A percentile compares a stretch with the other conserved stretches of the same genome.
These are phyloP conservation scores for Pythium chondricola DNA, from an alignment of 352 stramenopile genomes.

Conservation along the genomic window DNA sequence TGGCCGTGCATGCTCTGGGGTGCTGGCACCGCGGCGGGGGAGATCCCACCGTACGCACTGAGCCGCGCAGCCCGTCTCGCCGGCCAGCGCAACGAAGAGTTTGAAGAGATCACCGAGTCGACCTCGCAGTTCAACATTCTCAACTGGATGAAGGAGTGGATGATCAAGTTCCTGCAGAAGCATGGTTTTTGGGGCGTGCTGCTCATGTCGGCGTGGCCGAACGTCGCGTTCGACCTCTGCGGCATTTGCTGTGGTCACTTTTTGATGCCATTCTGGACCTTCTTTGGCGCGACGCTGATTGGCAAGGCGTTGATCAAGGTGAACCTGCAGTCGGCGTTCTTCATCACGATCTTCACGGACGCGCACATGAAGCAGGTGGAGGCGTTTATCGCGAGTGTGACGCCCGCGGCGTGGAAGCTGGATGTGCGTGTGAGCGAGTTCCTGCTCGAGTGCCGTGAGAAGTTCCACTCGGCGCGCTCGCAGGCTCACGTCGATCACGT, in stretches of 20 bases:
- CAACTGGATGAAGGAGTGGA: slow-evolving; percentile 91
- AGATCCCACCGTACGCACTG: slow-evolving; percentile 93
- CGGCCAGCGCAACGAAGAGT: slow-evolving; percentile 85
- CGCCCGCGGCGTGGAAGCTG: slow-evolving; percentile 64
- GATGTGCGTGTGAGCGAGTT: slow-evolving; percentile 81
- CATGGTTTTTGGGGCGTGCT: slow-evolving; percentile 92
- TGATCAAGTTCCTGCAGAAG: slow-evolving; percentile 89
- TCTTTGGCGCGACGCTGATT: slow-evolving; percentile 92
- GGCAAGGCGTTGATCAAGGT: slow-evolving; percentile 92
- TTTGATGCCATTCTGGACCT: slow-evolving; percentile 94
- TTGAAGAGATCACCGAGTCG: slow-evolving; percentile 82
- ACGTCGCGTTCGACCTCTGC: slow-evolving; percentile 93
- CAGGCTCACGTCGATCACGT: slow-evolving; percentile 56
- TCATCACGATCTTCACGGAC: slow-evolving; percentile 90
- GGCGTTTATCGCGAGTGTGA: slow-evolving; percentile 74
- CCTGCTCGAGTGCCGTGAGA: slow-evolving; percentile 78
- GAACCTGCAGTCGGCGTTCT: slow-evolving; percentile 86
- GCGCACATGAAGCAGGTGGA: slow-evolving; percentile 78
- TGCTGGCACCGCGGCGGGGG: slow-evolving; percentile 88
- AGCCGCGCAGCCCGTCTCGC: slow-evolving; percentile 79
- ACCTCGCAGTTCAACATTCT: slow-evolving; percentile 84
- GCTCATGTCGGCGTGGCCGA: slow-evolving; percentile 92
- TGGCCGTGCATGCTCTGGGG: slow-evolving; percentile 89
- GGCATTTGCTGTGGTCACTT: slow-evolving; percentile 94
- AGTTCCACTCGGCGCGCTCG: slow-evolving; percentile 76